Base-by-base conservation (phyloP, 805 yeast species). In the Starmera pachycereana region DNA sequence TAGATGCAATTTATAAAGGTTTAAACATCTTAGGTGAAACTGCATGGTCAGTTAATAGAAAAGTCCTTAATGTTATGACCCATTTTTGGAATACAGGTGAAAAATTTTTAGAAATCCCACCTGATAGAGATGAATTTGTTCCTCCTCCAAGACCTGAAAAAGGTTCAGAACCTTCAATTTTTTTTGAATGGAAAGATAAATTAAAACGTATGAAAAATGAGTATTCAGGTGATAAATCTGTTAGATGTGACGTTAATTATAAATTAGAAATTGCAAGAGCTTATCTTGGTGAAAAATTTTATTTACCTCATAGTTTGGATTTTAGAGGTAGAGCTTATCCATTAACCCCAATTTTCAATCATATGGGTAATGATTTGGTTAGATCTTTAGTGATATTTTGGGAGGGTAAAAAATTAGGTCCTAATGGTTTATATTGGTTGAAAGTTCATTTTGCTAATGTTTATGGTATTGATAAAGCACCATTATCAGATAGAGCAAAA, bases 201-300 rank as follows among this genome's bases (percentile, higher is more conserved):
- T 75, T 84, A 42, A 78, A 77, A 41, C 68, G 65, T 31, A 51
- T 74, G 8, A 69, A 78, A 16, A 74, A 77, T 46, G 79, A 75
- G 34, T 78, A 78, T 44, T 74, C 83, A 10, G 67, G 81, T 18
- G 68, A 72, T 45, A 77, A 92, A 59, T 89, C 97, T 0, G 83
- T 81, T 57, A 76, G 98, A 59, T 92, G 98, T 65, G 97, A 89
- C 60, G 71, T 85, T 46, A 90, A 92, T 58, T 92, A 92, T 60
- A 92, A 87, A 58, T 63, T 92, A 39, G 98, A 92, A 60, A 87
- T 92, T 55, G 97, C 98, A 1, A 72, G 97, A 47, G 96, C 96
- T 0, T 87, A 81, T 60, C 62, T 82, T 22, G 94, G 94, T 19
- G 92, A 83, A 57, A 71, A 71, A 49, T 72, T 83, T 50, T 82